phyloP scores from a whole-genome alignment of 164 flowering plant genomes.

The Chimonanthus praecox region DNA sequence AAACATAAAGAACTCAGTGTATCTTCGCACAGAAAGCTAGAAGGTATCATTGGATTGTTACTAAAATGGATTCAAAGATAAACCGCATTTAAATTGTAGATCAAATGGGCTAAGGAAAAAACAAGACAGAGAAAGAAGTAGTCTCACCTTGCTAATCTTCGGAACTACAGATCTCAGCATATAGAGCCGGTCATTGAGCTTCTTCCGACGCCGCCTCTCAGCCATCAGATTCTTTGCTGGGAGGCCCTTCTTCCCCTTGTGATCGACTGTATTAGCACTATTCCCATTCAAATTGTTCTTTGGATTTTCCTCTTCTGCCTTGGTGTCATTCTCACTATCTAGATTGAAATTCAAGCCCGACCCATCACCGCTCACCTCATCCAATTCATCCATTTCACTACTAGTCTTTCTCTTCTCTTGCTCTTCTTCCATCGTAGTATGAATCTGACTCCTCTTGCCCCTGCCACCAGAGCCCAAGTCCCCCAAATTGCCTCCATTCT shows the following conservation, averaged over 20 bases:
- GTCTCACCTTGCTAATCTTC: slow-evolving; percentile 80
- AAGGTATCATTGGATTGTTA: background rate
- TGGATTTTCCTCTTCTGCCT: slow-evolving; percentile 23
- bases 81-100: background rate
- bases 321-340: slow-evolving; percentile 33
- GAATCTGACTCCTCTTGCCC: background rate
- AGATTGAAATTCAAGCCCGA: slow-evolving; percentile 76
- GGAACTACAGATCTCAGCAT: slow-evolving; percentile 96
- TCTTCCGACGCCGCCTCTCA: slow-evolving; percentile 89
- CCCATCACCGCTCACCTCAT: slow-evolving; percentile 52
- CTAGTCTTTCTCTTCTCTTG: slow-evolving; percentile 36
- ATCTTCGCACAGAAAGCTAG: background rate
- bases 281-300: slow-evolving; percentile 44
- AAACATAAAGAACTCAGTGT: background rate
- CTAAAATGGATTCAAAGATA: background rate
- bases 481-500: background rate
- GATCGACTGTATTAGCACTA: slow-evolving; percentile 54
- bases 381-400: slow-evolving; percentile 44
- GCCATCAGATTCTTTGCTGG: slow-evolving; percentile 98
- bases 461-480: background rate
- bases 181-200: slow-evolving; percentile 89
- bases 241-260: slow-evolving; percentile 83
- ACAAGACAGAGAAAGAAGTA: background rate
- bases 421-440: slow-evolving; percentile 17
- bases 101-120: background rate